These are phyloP conservation scores for Blakeslea trispora DNA, from an alignment of 371 early-diverging fungal species.

Conservation along the genomic window DNA sequence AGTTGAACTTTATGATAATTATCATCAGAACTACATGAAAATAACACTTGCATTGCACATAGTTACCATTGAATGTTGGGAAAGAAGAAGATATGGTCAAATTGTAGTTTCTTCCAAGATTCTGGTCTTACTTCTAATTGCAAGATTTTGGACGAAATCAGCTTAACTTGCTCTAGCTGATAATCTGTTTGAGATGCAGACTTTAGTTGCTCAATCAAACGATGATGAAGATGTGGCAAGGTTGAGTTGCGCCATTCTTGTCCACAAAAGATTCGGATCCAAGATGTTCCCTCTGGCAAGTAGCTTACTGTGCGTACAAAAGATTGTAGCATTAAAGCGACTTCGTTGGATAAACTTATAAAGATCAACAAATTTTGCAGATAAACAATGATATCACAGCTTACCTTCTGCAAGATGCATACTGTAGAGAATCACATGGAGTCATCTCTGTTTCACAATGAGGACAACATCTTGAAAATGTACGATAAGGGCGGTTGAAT, in stretches of 20 bases:
- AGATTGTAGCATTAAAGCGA: not conserved
- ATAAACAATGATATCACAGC: not conserved
- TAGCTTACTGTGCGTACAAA: not conserved
- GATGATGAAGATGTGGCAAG: conserved; percentile 30
- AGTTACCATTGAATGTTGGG: conserved; percentile 58
- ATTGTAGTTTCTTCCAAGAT: conserved; percentile 69
- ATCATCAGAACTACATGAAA: too few species aligned
- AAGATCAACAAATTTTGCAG: too few species aligned
- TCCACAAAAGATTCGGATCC: conserved; percentile 20
- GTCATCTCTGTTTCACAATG: conserved; percentile 60
- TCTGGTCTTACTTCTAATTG: conserved; percentile 61
- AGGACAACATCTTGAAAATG: conserved; percentile 62
- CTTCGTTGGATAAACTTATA: not conserved
- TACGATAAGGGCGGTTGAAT: conserved; percentile 67
- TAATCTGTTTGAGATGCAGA: conserved; percentile 11
- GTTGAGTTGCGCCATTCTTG: conserved; percentile 35
- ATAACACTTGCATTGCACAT: not conserved
- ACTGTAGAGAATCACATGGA: conserved; percentile 34
- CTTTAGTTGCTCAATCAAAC: conserved; percentile 19
- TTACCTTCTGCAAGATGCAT: conserved; percentile 1
- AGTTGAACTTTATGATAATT: conserved; percentile 25
- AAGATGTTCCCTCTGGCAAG: not conserved
- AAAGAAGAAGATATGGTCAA: conserved; percentile 61
- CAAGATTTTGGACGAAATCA: conserved; percentile 47
- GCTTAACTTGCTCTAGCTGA: conserved; percentile 1